Evolutionary conservation across 2,329 filamentous ascomycete species (phyloP), one percentile per base, ranked within the genome.

Genomic region (Talaromyces verruculosus): DNA sequence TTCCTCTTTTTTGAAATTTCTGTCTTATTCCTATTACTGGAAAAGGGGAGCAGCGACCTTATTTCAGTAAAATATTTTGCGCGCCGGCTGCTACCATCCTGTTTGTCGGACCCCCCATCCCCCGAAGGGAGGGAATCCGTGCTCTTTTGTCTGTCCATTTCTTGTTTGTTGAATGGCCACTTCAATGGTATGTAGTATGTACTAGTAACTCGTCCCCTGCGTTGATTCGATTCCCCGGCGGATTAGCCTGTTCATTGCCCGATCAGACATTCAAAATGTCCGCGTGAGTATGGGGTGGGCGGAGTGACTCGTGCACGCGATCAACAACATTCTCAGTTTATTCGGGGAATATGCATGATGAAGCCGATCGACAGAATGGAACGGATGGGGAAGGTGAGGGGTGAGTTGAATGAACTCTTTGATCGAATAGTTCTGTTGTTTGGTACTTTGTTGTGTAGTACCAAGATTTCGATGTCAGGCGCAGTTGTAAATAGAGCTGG

Each of bases 251-350:
- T 57, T 57, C 10, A 25, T 37, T 57, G 0, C 11, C 53, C 17
- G 49, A 55, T 13, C 51, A 35, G 51, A 55, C 15, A 19, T 25
- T 55, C 10, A 57, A 22, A 57, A 57, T 57, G 53, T 57, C 53
- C 53, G 30, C 53, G 53, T 57, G 53, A 39, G 53, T 37, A 57
- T 39, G 33, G 51, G 53, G n/a, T 57, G 17, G 5, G 33, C 33
- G n/a, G 53, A 22, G 33, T 57, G 53, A 57, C 53, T 37, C 19
- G n/a, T 15, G 33, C 53, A 57, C 53, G 53, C 53, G 53, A 57
- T 37, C 25, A 28, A 10, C 30, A 55, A 37, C 51, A 55, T 55
- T 22, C 51, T 55, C 51, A 57, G 37, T 25, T 39, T 8, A 57
- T 22, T 22, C 33, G 53, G 33, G n/a, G 53, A 35, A 19, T 55